phyloP scores from a whole-genome alignment of 208 protist genomes.

The Tritrichomonas foetus region DNA sequence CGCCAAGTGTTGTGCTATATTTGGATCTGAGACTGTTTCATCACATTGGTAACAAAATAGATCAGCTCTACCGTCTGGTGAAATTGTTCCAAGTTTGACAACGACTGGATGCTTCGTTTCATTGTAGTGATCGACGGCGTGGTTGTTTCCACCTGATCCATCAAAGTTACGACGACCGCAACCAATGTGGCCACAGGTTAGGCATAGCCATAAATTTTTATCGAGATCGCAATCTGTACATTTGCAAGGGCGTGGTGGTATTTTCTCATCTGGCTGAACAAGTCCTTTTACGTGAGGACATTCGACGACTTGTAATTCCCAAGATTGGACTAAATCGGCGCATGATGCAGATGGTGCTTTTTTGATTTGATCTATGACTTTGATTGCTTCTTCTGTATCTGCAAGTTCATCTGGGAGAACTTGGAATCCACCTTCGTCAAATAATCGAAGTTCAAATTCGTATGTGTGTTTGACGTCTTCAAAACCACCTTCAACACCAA shows the following conservation, averaged over 20 bases:
- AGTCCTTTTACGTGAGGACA: slow-evolving; percentile 45
- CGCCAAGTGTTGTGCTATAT: slow-evolving; percentile 78
- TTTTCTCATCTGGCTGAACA: slow-evolving; percentile 40
- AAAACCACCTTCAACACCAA: slow-evolving; percentile 53
- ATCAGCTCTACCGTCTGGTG: slow-evolving; percentile 63
- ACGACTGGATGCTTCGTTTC: slow-evolving; percentile 72
- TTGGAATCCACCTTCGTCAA: slow-evolving; percentile 59
- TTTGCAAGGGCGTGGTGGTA: not conserved
- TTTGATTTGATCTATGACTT: slow-evolving; percentile 51
- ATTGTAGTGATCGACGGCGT: slow-evolving; percentile 80
- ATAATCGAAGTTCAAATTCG: slow-evolving; percentile 51
- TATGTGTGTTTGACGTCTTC: slow-evolving; percentile 59
- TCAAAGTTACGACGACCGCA: slow-evolving; percentile 72
- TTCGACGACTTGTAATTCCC: slow-evolving; percentile 49
- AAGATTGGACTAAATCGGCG: slow-evolving; percentile 43
- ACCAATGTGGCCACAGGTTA: slow-evolving; percentile 77
- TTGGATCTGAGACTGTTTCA: slow-evolving; percentile 79
- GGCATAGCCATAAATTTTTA: slow-evolving; percentile 85
- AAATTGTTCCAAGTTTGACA: slow-evolving; percentile 92
- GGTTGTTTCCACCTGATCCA: slow-evolving; percentile 81
- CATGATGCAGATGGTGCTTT: not conserved
- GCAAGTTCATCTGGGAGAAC: slow-evolving; percentile 63
- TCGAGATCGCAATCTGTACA: slow-evolving; percentile 68
- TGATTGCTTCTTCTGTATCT: slow-evolving; percentile 63
- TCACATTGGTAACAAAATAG: slow-evolving; percentile 82